A percentile compares a stretch with the other conserved stretches of the same genome.
Evolutionary conservation across 768 basidiomycete species (phyloP).

Genomic region (Russula brevipes): DNA sequence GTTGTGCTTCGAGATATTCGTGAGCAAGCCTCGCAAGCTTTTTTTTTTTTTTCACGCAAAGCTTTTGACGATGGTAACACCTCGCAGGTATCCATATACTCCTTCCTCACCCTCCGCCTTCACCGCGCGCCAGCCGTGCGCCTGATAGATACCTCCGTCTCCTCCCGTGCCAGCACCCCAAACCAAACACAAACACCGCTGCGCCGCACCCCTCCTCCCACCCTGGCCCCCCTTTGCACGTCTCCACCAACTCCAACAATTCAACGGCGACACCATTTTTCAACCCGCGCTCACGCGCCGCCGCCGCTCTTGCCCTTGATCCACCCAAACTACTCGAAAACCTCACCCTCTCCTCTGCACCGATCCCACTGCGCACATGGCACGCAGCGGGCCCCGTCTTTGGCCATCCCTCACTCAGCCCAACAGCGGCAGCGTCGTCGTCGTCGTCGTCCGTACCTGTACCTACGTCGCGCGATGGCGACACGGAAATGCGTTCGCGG

Average conservation of each 20-base stretch:
- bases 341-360: conserved; percentile 59
- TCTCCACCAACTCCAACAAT: background rate
- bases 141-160: conserved; percentile 55
- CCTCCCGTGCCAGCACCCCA: conserved; percentile 28
- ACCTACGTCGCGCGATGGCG: conserved; percentile 20
- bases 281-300: conserved; percentile 12
- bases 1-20: conserved; percentile 50
- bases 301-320: conserved; percentile 32
- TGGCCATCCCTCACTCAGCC: conserved; percentile 58
- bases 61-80: background rate
- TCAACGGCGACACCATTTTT: conserved; percentile 9
- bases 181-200: conserved; percentile 19
- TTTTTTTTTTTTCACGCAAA: background rate
- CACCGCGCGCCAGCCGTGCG: conserved; percentile 68
- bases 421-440: conserved; percentile 23
- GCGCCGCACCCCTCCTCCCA: conserved; percentile 34
- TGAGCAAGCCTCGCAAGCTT: conserved; percentile 34
- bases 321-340: conserved; percentile 49
- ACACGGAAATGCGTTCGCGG: conserved; percentile 31
- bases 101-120: conserved; percentile 52
- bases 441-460: too few relatives aligned
- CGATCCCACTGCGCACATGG: conserved; percentile 39
- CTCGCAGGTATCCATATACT: conserved; percentile 46
- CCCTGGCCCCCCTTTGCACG: conserved; percentile 36
- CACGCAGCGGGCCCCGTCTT: conserved; percentile 49